phyloP scores from a whole-genome alignment of 202 grass and related monocot genomes.

The Setaria viridis region DNA sequence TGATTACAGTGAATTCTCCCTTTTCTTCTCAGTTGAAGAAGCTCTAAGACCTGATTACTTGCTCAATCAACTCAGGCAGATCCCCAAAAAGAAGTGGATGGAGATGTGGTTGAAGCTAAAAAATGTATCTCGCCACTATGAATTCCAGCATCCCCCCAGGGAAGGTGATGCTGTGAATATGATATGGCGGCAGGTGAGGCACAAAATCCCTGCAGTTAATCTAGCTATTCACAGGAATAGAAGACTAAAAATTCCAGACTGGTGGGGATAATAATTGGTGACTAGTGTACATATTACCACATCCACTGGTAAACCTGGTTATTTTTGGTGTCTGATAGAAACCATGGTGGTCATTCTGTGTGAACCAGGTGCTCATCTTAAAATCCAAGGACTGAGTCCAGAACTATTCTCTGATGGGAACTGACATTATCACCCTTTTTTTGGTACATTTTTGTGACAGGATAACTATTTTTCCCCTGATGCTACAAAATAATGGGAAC shows the following conservation, averaged over 20 bases:
- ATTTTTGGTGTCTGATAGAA: not conserved
- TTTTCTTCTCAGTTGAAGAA: slow-evolving; percentile 92
- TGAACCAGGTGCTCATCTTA: slow-evolving; percentile 32
- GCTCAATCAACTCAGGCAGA: slow-evolving; percentile 70
- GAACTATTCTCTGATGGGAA: not conserved
- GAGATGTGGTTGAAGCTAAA: slow-evolving; percentile 81
- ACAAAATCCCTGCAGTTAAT: slow-evolving; percentile 80
- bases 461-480: not conserved
- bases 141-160: slow-evolving; percentile 73
- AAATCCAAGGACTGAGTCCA: slow-evolving; percentile 3
- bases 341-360: slow-evolving; percentile 21
- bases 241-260: slow-evolving; percentile 84
- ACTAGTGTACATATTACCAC: slow-evolving; percentile 37
- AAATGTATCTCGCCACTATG: slow-evolving; percentile 72
- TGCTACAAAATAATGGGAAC: slow-evolving; percentile 36
- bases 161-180: slow-evolving; percentile 84
- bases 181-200: slow-evolving; percentile 82
- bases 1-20: slow-evolving; percentile 82
- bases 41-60: slow-evolving; percentile 73
- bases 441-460: slow-evolving; percentile 10
- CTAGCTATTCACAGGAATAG: slow-evolving; percentile 77
- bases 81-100: slow-evolving; percentile 73
- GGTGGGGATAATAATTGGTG: slow-evolving; percentile 59
- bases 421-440: slow-evolving; percentile 31
- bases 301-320: not conserved